Evolutionary conservation across 2,329 filamentous ascomycete genomes (phyloP).

Genomic region (Harringtonia lauricola): DNA sequence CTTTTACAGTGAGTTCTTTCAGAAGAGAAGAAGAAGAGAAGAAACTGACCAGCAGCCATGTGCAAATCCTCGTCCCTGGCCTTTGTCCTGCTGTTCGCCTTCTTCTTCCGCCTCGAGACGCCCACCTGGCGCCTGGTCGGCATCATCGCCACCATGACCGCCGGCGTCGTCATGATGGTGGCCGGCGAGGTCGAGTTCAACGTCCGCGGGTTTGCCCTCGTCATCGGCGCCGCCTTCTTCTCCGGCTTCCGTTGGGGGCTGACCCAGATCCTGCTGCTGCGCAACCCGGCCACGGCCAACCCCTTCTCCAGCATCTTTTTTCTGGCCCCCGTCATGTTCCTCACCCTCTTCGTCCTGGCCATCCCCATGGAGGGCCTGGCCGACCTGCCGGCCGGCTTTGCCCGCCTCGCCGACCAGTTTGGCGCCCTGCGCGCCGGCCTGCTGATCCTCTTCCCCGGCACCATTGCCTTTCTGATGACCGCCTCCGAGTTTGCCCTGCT

Average conservation of each 20-base stretch:
- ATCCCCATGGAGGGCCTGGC: conserved; percentile 74
- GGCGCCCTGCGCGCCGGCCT: conserved; percentile 55
- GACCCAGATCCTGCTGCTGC: conserved; percentile 90
- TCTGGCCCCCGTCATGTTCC: conserved; percentile 94
- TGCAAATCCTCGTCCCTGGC: conserved; percentile 95
- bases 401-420: conserved; percentile 51
- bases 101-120: conserved; percentile 81
- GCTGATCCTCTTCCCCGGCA: conserved; percentile 80
- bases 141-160: conserved; percentile 86
- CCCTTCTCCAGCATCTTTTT: conserved; percentile 97
- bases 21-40: not conserved
- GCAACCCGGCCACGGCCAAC: conserved; percentile 90
- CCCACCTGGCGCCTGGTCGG: conserved; percentile 76
- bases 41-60: no score
- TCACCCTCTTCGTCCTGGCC: conserved; percentile 68
- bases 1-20: conserved; percentile 64
- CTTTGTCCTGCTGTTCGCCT: conserved; percentile 91
- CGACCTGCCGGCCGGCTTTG: conserved; percentile 55
- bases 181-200: conserved; percentile 89
- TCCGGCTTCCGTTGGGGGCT: conserved; percentile 96
- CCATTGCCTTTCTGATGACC: conserved; percentile 93
- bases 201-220: conserved; percentile 74
- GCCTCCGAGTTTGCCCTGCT: conserved; percentile 90
- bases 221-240: conserved; percentile 90
- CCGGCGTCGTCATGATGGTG: conserved; percentile 96